phyloP scores from a whole-genome alignment of 257 asterid species.

The Jaltomata sinuosa region DNA sequence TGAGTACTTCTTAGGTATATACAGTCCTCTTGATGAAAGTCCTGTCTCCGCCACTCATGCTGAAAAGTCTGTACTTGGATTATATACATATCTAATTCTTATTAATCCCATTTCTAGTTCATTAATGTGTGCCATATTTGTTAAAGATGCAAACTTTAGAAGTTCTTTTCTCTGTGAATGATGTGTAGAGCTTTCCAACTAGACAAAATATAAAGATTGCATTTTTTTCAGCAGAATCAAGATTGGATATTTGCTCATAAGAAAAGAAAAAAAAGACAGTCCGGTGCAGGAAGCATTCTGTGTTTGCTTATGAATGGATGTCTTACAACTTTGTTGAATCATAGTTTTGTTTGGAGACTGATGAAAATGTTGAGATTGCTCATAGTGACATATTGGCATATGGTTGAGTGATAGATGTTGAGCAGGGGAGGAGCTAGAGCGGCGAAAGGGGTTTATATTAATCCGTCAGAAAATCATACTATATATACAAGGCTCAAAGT shows the following conservation, averaged over 20 bases:
- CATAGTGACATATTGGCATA: conserved; percentile 33
- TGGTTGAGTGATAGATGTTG: conserved; percentile 54
- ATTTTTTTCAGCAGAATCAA: neutral
- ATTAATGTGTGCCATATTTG: neutral
- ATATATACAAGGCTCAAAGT: neutral
- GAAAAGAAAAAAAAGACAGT: too few relatives aligned
- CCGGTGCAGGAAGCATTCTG: neutral
- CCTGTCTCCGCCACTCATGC: neutral
- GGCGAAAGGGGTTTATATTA: neutral
- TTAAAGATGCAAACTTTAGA: neutral
- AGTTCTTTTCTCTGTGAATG: neutral
- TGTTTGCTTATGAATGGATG: neutral
- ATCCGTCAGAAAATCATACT: neutral
- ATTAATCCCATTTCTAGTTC: neutral
- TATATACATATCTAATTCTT: neutral
- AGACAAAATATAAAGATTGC: neutral
- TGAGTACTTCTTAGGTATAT: too few relatives aligned
- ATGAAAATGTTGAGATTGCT: conserved; percentile 55
- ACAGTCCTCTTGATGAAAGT: neutral
- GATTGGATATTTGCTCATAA: neutral
- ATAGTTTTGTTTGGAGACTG: conserved; percentile 58
- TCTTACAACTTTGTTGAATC: neutral
- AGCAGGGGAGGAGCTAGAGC: neutral
- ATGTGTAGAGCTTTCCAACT: neutral
- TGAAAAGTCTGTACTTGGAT: neutral